Conservation (phyloP, 257 asterid genomes). For the Rhazya stricta region DNA sequence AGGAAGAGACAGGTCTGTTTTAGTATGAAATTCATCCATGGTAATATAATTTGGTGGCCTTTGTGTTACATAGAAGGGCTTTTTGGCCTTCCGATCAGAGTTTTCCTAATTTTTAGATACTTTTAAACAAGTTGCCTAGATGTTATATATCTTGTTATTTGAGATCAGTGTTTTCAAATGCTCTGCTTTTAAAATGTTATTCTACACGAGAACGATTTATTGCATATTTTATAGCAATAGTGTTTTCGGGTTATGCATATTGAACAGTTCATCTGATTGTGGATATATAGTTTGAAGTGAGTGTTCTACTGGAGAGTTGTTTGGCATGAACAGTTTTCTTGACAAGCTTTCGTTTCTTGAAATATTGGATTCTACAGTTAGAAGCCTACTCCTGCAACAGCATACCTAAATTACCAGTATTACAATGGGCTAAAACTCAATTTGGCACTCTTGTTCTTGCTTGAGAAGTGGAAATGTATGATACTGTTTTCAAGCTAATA, state of each 20-base stretch:
- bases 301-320: not conserved
- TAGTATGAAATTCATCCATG: not conserved
- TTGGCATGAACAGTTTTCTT: not conserved
- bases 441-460: not conserved
- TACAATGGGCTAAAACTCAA: not conserved
- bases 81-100: not conserved
- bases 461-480: not conserved
- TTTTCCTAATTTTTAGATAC: not conserved
- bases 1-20: conserved; percentile 80
- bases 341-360: not conserved
- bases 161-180: not conserved
- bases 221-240: not conserved
- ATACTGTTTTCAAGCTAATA: not conserved
- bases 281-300: not conserved
- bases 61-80: not conserved
- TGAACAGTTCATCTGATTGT: not conserved
- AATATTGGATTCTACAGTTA: not conserved
- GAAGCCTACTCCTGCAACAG: not conserved
- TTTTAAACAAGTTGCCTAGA: not conserved
- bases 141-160: too few species aligned
- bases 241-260: not conserved
- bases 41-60: not conserved
- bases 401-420: not conserved
- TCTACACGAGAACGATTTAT: not conserved
- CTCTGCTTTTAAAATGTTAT: not conserved